These are phyloP conservation scores for Leccinellum rugosiceps DNA, from an alignment of 768 basidiomycete genomes.

Conservation along the genomic window DNA sequence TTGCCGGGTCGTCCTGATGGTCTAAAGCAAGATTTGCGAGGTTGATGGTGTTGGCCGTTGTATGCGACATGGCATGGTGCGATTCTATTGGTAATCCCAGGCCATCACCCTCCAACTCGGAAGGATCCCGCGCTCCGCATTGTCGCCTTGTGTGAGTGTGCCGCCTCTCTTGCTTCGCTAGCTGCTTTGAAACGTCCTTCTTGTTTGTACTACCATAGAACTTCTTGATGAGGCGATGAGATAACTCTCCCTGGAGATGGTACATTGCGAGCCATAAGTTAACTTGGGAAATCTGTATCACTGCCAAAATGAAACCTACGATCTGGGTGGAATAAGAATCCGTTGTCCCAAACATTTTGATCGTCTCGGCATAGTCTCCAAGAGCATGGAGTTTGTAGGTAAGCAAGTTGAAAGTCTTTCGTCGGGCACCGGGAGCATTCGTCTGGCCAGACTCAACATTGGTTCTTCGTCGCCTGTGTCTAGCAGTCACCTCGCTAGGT, in stretches of 20 bases:
- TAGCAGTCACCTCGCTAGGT: background rate
- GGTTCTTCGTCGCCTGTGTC: background rate
- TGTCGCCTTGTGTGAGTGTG: conserved; percentile 7
- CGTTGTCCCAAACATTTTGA: background rate
- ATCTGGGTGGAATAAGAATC: background rate
- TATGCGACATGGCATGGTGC: background rate
- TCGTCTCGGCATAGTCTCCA: background rate
- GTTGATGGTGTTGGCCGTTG: background rate
- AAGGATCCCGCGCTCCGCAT: background rate
- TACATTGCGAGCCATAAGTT: background rate
- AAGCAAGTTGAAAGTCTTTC: background rate
- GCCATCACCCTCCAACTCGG: background rate
- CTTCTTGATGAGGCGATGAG: background rate
- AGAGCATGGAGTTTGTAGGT: background rate
- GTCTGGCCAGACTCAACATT: background rate
- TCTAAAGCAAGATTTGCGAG: background rate
- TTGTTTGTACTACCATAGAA: background rate
- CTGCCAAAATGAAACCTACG: background rate
- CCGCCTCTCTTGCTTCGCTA: background rate
- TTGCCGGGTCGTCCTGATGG: background rate
- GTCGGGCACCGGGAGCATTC: background rate
- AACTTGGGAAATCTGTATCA: background rate
- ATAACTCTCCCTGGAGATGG: background rate
- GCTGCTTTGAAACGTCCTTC: background rate
- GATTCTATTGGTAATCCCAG: background rate